phyloP scores from a whole-genome alignment of 2,329 filamentous ascomycete genomes.

The Cercospora canescens region DNA sequence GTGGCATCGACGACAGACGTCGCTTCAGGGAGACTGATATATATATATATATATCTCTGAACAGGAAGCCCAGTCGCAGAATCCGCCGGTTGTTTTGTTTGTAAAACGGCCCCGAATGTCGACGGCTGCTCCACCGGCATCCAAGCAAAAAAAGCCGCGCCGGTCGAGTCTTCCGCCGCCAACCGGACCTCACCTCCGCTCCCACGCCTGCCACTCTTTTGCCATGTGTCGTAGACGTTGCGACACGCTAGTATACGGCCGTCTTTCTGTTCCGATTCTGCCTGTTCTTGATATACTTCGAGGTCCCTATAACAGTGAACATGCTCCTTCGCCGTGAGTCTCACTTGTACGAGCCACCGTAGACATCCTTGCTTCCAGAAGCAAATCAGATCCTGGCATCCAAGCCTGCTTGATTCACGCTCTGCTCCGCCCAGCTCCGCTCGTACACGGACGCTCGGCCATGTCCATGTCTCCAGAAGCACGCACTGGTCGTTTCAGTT shows the following conservation, averaged over 20 bases:
- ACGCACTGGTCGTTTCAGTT: neutral
- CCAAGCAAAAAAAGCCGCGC: neutral
- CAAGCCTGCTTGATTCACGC: neutral
- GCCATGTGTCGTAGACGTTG: neutral
- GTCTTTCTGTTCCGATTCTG: neutral
- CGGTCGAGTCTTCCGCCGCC: neutral
- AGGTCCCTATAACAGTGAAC: neutral
- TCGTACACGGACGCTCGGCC: neutral
- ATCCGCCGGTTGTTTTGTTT: neutral
- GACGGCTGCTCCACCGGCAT: neutral
- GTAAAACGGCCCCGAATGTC: conserved; percentile 1
- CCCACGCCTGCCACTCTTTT: neutral
- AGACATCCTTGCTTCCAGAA: neutral
- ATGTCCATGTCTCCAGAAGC: neutral
- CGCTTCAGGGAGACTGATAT: neutral
- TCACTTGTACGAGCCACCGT: neutral
- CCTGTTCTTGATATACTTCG: neutral
- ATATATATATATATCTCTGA: too few species aligned
- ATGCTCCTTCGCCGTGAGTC: neutral
- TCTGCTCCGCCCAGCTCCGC: neutral
- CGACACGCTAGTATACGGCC: neutral
- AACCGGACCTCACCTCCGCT: neutral
- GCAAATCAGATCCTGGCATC: neutral
- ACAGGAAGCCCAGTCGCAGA: neutral
- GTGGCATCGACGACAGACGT: neutral